phyloP scores from a whole-genome alignment of 2,329 filamentous ascomycete genomes.

The Pyrenophora seminiperda region DNA sequence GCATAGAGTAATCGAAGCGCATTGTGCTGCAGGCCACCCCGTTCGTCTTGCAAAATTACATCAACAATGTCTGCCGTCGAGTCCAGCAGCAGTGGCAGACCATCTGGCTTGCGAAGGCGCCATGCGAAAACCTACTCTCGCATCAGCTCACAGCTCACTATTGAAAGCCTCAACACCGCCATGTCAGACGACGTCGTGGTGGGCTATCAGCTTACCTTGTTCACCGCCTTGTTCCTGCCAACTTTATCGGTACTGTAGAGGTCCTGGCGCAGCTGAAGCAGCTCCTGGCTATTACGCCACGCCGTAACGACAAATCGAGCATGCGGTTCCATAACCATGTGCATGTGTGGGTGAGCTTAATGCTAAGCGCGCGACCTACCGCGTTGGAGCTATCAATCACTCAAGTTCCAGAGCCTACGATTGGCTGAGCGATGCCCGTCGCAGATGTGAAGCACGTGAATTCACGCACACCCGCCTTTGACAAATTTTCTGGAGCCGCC shows the following conservation, averaged over 20 bases:
- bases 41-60: conserved; percentile 68
- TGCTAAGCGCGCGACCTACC: neutral
- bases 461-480: conserved; percentile 1
- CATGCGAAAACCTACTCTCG: conserved; percentile 42
- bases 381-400: neutral
- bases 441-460: conserved; percentile 13
- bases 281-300: conserved; percentile 70
- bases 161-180: neutral
- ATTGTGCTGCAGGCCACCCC: conserved; percentile 57
- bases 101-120: conserved; percentile 37
- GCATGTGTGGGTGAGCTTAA: neutral
- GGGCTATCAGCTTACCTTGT: conserved; percentile 40
- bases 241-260: conserved; percentile 60
- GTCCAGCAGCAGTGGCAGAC: conserved; percentile 75
- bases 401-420: conserved; percentile 3
- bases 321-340: conserved; percentile 20
- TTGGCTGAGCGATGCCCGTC: conserved; percentile 13
- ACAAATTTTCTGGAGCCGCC: no score
- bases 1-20: conserved; percentile 72
- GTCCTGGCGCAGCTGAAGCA: conserved; percentile 67
- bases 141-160: conserved; percentile 21
- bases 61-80: conserved; percentile 75
- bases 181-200: neutral
- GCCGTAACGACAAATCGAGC: conserved; percentile 17
- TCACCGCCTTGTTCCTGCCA: conserved; percentile 45